Evolutionary conservation across 2,329 filamentous ascomycete genomes (phyloP).

Genomic region (Elsinoe necatrix): DNA sequence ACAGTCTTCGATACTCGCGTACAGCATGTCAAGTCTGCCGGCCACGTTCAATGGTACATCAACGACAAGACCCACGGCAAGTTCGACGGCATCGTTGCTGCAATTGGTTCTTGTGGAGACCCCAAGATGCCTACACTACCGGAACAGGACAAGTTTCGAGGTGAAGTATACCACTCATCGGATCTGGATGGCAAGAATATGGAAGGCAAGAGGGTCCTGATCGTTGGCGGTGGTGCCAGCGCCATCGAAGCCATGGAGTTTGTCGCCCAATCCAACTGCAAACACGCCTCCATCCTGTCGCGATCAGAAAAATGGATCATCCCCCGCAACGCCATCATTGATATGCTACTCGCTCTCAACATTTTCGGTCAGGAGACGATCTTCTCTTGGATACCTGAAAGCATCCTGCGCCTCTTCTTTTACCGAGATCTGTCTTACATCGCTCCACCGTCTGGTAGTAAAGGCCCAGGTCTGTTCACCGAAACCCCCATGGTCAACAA

Average conservation of each 20-base stretch:
- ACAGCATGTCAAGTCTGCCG: conserved; percentile 60
- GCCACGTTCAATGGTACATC: conserved; percentile 64
- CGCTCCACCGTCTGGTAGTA: conserved; percentile 46
- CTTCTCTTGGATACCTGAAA: conserved; percentile 70
- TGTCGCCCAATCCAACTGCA: conserved; percentile 56
- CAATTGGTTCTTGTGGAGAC: conserved; percentile 72
- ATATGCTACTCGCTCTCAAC: conserved; percentile 66
- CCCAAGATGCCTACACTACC: conserved; percentile 63
- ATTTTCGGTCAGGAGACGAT: conserved; percentile 69
- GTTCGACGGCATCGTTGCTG: conserved; percentile 72
- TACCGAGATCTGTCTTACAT: conserved; percentile 72
- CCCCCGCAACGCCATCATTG: conserved; percentile 66
- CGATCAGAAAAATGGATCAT: conserved; percentile 78
- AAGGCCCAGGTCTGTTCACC: conserved; percentile 58
- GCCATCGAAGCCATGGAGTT: conserved; percentile 79
- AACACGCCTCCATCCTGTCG: conserved; percentile 63
- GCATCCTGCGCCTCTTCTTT: conserved; percentile 66
- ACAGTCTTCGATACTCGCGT: conserved; percentile 66
- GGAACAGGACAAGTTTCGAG: conserved; percentile 64
- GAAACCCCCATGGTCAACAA: conserved; percentile 84
- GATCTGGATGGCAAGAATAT: conserved; percentile 64
- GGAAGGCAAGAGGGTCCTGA: conserved; percentile 63
- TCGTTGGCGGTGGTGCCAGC: conserved; percentile 72
- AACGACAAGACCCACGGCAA: conserved; percentile 61
- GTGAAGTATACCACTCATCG: conserved; percentile 66